Evolutionary conservation across 2,329 filamentous ascomycete species (phyloP), one percentile per base, ranked within the genome.

Genomic region (Cadophora sp.): DNA sequence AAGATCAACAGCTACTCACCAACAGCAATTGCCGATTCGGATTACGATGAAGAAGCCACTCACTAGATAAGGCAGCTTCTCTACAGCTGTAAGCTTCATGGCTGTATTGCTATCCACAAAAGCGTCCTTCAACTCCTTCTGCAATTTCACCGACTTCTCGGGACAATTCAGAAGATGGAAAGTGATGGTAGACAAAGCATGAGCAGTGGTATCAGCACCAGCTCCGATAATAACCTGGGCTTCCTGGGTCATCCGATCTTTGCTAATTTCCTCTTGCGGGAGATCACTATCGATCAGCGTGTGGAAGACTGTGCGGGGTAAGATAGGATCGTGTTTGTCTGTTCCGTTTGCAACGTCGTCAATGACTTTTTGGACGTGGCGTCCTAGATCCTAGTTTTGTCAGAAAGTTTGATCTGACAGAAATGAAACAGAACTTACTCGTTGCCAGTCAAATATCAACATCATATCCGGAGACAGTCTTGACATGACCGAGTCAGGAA

Each of bases 81-180:
- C 76, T 4, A 79, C 48, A 34, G 31, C 40, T 14, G 60, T 53
- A 51, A 27, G 40, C 55, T 65, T 58, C 60, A 34, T 40, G 65
- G 65, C 24, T 16, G 27, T 56, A 16, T 64, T 37, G 11, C 43
- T 8, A 48, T 72, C 40, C 55, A 65, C 66, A 48, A 71, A 69
- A 3, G 69, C 71, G 4, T 51, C 61, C 12, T 64, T 65, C 5
- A 84, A 73, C 68, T 83, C 82, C 1, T 69, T 67, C 11, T 73
- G 75, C 8, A 84, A 69, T 8, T 69, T 73, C 1, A 62, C 19
- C 0, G 79, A 70, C 4, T 79, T 74, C 0, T 67, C 4, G 0
- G 79, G 78, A 24, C 79, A 75, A 14, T 73, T 67, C 27, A 80
- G 77, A 2, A 82, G 69, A 74, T 80, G 68, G 72, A 77, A 83